Conservation (phyloP, 164 flowering plant species). For the Magnolia sinica region DNA sequence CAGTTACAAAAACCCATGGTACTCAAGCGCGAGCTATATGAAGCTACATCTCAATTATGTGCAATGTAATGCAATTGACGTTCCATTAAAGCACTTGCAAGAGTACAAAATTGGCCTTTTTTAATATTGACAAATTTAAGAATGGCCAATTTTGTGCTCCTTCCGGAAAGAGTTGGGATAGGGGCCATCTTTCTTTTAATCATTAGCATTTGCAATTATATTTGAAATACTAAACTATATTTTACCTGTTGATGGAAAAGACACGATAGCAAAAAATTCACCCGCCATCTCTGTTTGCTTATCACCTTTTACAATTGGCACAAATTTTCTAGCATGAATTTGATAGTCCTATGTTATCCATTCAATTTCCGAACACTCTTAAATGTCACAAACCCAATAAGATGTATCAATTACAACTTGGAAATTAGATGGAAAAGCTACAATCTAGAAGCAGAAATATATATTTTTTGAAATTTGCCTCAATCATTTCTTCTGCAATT, state of each 20-base stretch:
- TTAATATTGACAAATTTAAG: conserved; percentile 77
- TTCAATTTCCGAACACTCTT: conserved; percentile 95
- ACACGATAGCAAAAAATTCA: conserved; percentile 95
- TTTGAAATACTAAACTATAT: background rate
- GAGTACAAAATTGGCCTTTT: conserved; percentile 96
- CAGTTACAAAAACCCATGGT: background rate
- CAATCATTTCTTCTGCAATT: too few relatives aligned
- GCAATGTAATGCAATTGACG: background rate
- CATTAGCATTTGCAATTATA: background rate
- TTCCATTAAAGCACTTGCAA: conserved; percentile 45
- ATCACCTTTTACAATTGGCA: conserved; percentile 97
- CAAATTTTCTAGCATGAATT: conserved; percentile 97
- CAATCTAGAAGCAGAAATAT: too few relatives aligned
- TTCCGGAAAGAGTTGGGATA: too few relatives aligned
- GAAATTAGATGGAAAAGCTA: too few relatives aligned
- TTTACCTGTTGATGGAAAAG: conserved; percentile 91
- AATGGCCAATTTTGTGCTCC: too few relatives aligned
- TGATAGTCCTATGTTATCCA: conserved; percentile 96
- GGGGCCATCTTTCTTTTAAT: background rate
- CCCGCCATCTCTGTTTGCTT: conserved; percentile 99
- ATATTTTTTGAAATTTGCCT: too few relatives aligned
- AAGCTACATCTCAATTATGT: background rate
- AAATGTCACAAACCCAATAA: conserved; percentile 42
- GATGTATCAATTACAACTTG: too few relatives aligned
- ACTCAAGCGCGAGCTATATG: background rate